A percentile compares a stretch with the other conserved stretches of the same genome.
Evolutionary conservation across 2,329 filamentous ascomycete species (phyloP).

Genomic region (Pestalotiopsis fici): DNA sequence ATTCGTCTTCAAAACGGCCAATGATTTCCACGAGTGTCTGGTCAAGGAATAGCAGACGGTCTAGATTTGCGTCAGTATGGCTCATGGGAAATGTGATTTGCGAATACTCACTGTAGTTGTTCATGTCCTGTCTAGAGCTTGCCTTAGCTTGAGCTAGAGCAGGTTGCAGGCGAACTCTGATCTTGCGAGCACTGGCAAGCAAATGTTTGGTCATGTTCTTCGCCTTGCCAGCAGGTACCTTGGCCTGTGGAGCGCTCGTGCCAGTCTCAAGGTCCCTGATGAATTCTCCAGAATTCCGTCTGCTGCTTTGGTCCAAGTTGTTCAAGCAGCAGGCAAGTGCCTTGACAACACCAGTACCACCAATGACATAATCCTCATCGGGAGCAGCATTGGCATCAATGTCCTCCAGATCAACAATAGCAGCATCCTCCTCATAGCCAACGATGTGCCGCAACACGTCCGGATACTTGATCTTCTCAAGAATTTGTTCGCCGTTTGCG

Average conservation of each 20-base stretch:
- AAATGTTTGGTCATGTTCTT: conserved; percentile 94
- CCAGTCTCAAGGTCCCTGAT: conserved; percentile 54
- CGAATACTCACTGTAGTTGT: conserved; percentile 68
- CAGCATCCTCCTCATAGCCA: conserved; percentile 60
- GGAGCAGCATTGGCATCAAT: conserved; percentile 71
- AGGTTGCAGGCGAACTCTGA: conserved; percentile 78
- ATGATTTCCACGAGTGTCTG: conserved; percentile 89
- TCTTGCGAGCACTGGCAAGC: conserved; percentile 84
- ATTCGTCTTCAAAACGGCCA: conserved; percentile 93
- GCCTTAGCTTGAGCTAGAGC: conserved; percentile 75
- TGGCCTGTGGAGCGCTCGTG: conserved; percentile 42
- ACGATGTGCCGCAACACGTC: conserved; percentile 87
- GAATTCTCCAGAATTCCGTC: conserved; percentile 53
- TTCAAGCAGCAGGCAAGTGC: conserved; percentile 88
- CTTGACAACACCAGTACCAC: conserved; percentile 92
- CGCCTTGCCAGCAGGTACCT: conserved; percentile 61
- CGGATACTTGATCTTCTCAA: conserved; percentile 55
- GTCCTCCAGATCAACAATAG: conserved; percentile 44
- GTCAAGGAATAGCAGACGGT: conserved; percentile 82
- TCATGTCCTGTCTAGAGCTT: conserved; percentile 66
- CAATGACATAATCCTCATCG: conserved; percentile 94
- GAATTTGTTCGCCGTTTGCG: conserved; percentile 32
- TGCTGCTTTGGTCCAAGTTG: conserved; percentile 70
- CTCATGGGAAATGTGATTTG: not conserved
- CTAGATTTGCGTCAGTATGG: conserved; percentile 41